Conservation (phyloP, 768 basidiomycete genomes). For the Calocybe gangraenosa region DNA sequence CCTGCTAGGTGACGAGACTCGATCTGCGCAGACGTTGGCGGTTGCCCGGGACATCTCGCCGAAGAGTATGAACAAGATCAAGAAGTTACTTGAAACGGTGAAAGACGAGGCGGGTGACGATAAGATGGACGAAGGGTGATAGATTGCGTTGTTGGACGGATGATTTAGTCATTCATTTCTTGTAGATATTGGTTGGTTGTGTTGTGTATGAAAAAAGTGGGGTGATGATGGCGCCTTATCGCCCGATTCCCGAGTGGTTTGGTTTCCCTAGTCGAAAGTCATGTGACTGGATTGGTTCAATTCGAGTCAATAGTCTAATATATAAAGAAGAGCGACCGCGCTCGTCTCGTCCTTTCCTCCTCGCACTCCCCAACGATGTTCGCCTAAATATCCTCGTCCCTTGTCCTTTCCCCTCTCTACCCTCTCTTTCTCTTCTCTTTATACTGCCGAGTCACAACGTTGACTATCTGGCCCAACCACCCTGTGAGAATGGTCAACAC, state of each 20-base stretch:
- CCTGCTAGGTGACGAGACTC: constrained; percentile 69
- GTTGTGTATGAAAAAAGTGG: constrained; percentile 3
- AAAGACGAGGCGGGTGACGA: constrained; percentile 59
- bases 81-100: constrained; percentile 68
- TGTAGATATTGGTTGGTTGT: constrained; percentile 20
- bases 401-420: constrained; percentile 20
- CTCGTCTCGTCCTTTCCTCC: too few species aligned
- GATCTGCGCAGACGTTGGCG: constrained; percentile 83
- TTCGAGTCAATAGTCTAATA: constrained; percentile 11
- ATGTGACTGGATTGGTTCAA: constrained; percentile 18
- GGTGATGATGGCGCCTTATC: constrained; percentile 23
- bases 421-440: constrained; percentile 26
- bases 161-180: constrained; percentile 25
- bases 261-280: constrained; percentile 5
- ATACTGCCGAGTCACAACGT: constrained; percentile 33
- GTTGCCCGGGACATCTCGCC: constrained; percentile 93
- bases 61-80: constrained; percentile 80
- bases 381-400: constrained; percentile 20
- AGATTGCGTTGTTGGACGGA: constrained; percentile 6
- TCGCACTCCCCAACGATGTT: constrained; percentile 33
- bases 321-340: constrained; percentile 21
- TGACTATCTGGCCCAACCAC: constrained; percentile 32
- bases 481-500: constrained; percentile 74
- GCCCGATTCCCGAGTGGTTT: constrained; percentile 12
- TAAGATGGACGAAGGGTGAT: constrained; percentile 75